phyloP scores from a whole-genome alignment of 768 basidiomycete species.

The Austroboletus eburneus region DNA sequence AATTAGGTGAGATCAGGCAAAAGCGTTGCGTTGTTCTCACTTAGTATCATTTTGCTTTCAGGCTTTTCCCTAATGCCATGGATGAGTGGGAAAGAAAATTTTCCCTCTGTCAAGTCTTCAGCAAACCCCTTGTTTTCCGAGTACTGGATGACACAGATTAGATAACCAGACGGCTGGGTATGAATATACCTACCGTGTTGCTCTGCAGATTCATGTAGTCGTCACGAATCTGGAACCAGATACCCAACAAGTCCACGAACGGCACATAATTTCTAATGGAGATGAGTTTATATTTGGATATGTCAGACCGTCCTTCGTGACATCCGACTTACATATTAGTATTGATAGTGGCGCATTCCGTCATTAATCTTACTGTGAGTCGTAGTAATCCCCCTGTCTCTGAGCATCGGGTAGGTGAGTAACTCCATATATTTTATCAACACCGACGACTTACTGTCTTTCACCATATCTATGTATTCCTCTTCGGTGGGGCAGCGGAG shows the following conservation, averaged over 20 bases:
- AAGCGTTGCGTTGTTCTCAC: slow-evolving; percentile 44
- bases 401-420: slow-evolving; percentile 29
- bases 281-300: neutral
- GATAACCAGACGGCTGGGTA: neutral
- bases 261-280: slow-evolving; percentile 48
- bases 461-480: slow-evolving; percentile 94
- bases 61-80: slow-evolving; percentile 81
- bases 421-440: neutral
- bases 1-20: neutral
- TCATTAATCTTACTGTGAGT: slow-evolving; percentile 91
- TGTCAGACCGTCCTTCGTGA: neutral
- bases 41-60: slow-evolving; percentile 77
- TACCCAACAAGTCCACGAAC: slow-evolving; percentile 51
- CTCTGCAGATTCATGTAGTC: slow-evolving; percentile 43
- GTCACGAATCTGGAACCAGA: slow-evolving; percentile 58
- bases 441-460: slow-evolving; percentile 62
- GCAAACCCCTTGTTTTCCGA: slow-evolving; percentile 81
- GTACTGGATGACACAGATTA: slow-evolving; percentile 53
- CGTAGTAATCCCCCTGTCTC: slow-evolving; percentile 94
- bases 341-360: slow-evolving; percentile 72
- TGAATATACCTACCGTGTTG: slow-evolving; percentile 9
- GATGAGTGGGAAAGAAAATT: slow-evolving; percentile 95
- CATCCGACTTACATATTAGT: slow-evolving; percentile 45
- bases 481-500: slow-evolving; percentile 89
- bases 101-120: slow-evolving; percentile 94